Evolutionary conservation across 805 yeast species (phyloP).

Genomic region (Kurtzmaniella fragi): DNA sequence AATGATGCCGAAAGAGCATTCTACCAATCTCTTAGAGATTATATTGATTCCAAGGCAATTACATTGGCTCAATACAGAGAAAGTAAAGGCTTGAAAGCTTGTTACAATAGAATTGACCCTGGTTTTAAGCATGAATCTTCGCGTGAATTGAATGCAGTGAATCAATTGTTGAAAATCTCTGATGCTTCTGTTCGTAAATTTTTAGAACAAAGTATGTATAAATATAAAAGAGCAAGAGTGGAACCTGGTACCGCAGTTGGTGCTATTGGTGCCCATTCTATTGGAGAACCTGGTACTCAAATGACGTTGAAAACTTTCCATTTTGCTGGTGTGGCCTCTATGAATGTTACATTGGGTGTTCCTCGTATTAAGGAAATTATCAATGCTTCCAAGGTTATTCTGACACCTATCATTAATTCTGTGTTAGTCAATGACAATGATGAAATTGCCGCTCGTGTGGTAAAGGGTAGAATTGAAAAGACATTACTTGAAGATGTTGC

Average conservation of each 20-base stretch:
- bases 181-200: conserved; percentile 56
- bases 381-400: conserved; percentile 90
- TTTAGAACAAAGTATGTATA: conserved; percentile 68
- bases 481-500: conserved; percentile 84
- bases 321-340: conserved; percentile 99
- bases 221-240: conserved; percentile 84
- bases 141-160: conserved; percentile 39
- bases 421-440: conserved; percentile 88
- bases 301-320: conserved; percentile 93
- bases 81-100: conserved; percentile 44
- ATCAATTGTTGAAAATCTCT: conserved; percentile 66
- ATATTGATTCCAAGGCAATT: conserved; percentile 51
- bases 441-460: conserved; percentile 97
- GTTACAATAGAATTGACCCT: conserved; percentile 26
- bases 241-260: conserved; percentile 99
- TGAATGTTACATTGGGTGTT: conserved; percentile 98
- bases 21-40: conserved; percentile 69
- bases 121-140: conserved; percentile 27
- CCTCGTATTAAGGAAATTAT: conserved; percentile 99
- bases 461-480: conserved; percentile 94
- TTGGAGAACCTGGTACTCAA: conserved; percentile 99
- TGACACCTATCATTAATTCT: conserved; percentile 95
- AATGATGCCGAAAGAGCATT: conserved; percentile 83
- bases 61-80: conserved; percentile 54
- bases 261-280: conserved; percentile 98